Conservation (phyloP, 1,139 yeast genomes). For the Pichia sp. region DNA sequence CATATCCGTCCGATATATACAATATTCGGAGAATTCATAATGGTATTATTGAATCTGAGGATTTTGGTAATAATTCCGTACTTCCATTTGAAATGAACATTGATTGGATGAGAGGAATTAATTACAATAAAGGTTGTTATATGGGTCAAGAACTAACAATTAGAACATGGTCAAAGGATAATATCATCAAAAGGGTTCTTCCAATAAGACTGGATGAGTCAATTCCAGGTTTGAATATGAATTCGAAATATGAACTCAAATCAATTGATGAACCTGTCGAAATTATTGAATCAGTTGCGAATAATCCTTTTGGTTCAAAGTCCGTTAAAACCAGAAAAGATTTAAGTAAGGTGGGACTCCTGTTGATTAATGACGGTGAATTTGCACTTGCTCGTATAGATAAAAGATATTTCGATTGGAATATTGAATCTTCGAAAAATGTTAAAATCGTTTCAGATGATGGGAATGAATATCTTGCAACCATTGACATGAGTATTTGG, state of each 20-base stretch:
- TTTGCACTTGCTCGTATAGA: slow-evolving; percentile 47
- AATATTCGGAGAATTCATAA: slow-evolving; percentile 6
- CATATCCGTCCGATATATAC: slow-evolving; percentile 12
- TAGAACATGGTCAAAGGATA: slow-evolving; percentile 77
- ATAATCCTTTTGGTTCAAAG: slow-evolving; percentile 5
- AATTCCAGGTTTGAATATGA: slow-evolving; percentile 8
- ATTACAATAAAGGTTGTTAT: slow-evolving; percentile 88
- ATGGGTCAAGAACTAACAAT: slow-evolving; percentile 94
- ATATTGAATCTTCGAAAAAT: slow-evolving; percentile 25
- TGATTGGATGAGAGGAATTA: slow-evolving; percentile 77
- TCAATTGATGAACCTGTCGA: background rate
- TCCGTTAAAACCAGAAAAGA: slow-evolving; percentile 26
- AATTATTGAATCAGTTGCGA: background rate
- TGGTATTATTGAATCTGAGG: slow-evolving; percentile 32
- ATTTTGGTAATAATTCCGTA: slow-evolving; percentile 25
- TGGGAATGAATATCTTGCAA: slow-evolving; percentile 1
- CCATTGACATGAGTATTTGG: slow-evolving; percentile 7
- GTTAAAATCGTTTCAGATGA: slow-evolving; percentile 23
- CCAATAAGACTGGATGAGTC: slow-evolving; percentile 49
- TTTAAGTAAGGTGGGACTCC: slow-evolving; percentile 42
- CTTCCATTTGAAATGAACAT: slow-evolving; percentile 81
- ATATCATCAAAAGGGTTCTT: slow-evolving; percentile 69
- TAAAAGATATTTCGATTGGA: slow-evolving; percentile 34
- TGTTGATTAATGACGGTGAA: slow-evolving; percentile 49
- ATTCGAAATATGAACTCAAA: slow-evolving; percentile 14